Evolutionary conservation across 495 filamentous ascomycete species (phyloP), one percentile per base, ranked within the genome.

Genomic region (Bacidia gigantensis): DNA sequence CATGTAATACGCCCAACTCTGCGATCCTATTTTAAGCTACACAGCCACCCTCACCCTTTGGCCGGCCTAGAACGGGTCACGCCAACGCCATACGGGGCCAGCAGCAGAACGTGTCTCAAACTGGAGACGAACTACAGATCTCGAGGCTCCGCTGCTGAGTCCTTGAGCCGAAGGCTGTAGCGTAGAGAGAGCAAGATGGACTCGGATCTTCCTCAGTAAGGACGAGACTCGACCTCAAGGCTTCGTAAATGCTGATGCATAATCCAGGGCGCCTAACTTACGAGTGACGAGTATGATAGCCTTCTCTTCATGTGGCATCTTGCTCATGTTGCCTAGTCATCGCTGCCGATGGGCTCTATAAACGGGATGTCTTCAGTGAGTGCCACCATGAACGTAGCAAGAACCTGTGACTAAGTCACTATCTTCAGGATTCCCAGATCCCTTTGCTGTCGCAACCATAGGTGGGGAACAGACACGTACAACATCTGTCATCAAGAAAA

Each of bases 331-430:
- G 11, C 44, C 58, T 56, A 94, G 92, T 99, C 68, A 95, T 99
- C 73, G 92, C 92, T 58, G 92, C 92, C 55, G 92, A 99, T 74
- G 89, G 93, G 44, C 76, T 99, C 56, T 95, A 96, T 76, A 97
- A 96, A 71, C 82, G 92, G 59, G 92, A 99, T 89, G 88, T 99
- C 55, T 95, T 99, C 70, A 78, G 92, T 97, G 78, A 50, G 85
- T 74, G 54, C 32, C 32, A 52, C 56, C 68, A 56, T 60, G 63
- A 38, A 18, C 38, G 25, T 39, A 17, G 26, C 46, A 39, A 14
- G 22, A 11, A n/a, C 21, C 18, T 22, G 26, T 12, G 52, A 25
- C 53, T 26, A 52, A 51, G 11, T 35, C n/a, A 17, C 11, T 56
- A 26, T 45, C 32, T 50, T 22, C 64, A 98, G 92, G 89, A 60